phyloP scores from a whole-genome alignment of 2,329 filamentous ascomycete species.

The Fusarium phyllophilum region DNA sequence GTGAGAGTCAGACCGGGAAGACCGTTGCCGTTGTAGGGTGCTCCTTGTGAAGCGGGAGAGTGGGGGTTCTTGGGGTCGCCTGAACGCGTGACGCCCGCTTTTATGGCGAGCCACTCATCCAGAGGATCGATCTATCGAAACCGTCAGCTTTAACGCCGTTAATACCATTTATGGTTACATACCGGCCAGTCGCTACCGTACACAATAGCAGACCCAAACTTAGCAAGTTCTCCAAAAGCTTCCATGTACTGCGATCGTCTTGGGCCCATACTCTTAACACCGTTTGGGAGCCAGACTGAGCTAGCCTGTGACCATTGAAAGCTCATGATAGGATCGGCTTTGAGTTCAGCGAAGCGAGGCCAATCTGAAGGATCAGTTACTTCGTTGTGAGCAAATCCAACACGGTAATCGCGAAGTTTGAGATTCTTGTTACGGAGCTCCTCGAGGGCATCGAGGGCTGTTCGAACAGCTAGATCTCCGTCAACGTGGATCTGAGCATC shows the following conservation, averaged over 20 bases:
- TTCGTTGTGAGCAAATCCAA: conserved; percentile 35
- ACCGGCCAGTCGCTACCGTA: conserved; percentile 39
- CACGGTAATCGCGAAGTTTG: neutral
- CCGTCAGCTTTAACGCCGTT: rapidly evolving
- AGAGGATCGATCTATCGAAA: conserved; percentile 26
- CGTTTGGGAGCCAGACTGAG: conserved; percentile 17
- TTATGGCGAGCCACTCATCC: conserved; percentile 37
- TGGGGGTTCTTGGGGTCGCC: conserved; percentile 34
- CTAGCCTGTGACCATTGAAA: conserved; percentile 37
- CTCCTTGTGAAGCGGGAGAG: conserved; percentile 26
- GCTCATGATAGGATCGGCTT: conserved; percentile 32
- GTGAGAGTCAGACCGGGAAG: conserved; percentile 10
- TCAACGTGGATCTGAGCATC: conserved; percentile 26
- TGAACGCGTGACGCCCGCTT: conserved; percentile 27
- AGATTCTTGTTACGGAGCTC: neutral
- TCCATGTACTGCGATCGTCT: conserved; percentile 42
- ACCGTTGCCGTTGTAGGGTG: conserved; percentile 17
- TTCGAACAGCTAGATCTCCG: conserved; percentile 23
- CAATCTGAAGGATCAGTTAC: conserved; percentile 26
- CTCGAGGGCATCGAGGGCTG: conserved; percentile 15
- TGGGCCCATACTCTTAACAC: conserved; percentile 24
- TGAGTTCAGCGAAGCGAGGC: conserved; percentile 33
- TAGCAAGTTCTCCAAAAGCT: conserved; percentile 26
- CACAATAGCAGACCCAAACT: conserved; percentile 4
- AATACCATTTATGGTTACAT: neutral